Evolutionary conservation across 1,284 basidiomycete species (phyloP).

Genomic region (Flammula alnicola): DNA sequence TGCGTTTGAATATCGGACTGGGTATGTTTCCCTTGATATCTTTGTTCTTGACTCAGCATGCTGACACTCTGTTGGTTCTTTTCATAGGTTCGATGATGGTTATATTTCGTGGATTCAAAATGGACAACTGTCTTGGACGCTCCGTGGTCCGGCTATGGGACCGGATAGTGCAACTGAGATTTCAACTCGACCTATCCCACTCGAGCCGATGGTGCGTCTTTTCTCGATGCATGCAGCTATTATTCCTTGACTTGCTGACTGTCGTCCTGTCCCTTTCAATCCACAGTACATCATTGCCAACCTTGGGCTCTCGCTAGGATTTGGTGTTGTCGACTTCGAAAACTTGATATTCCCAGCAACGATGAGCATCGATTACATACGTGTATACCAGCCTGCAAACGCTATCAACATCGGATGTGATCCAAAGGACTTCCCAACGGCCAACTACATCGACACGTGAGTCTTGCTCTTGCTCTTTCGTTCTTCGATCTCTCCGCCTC

Average conservation of each 20-base stretch:
- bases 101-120: slow-evolving; percentile 84
- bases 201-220: slow-evolving; percentile 77
- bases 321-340: slow-evolving; percentile 67
- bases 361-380: slow-evolving; percentile 79
- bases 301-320: slow-evolving; percentile 57
- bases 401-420: slow-evolving; percentile 79
- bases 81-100: slow-evolving; percentile 51
- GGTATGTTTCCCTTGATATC: slow-evolving; percentile 26
- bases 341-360: slow-evolving; percentile 62
- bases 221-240: slow-evolving; percentile 4
- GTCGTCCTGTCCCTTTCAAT: too few species aligned
- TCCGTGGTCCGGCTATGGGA: slow-evolving; percentile 68
- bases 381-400: slow-evolving; percentile 71
- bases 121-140: slow-evolving; percentile 70
- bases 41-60: not conserved
- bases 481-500: not conserved
- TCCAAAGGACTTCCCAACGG: slow-evolving; percentile 75
- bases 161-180: slow-evolving; percentile 69
- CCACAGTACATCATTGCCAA: slow-evolving; percentile 72
- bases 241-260: slow-evolving; percentile 28
- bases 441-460: slow-evolving; percentile 26
- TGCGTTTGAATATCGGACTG: slow-evolving; percentile 53
- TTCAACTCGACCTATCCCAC: slow-evolving; percentile 68
- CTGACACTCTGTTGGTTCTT: not conserved
- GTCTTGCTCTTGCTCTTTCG: slow-evolving; percentile 13